phyloP scores from a whole-genome alignment of 176 grass and related monocot species.

The Bothriochloa decipiens region DNA sequence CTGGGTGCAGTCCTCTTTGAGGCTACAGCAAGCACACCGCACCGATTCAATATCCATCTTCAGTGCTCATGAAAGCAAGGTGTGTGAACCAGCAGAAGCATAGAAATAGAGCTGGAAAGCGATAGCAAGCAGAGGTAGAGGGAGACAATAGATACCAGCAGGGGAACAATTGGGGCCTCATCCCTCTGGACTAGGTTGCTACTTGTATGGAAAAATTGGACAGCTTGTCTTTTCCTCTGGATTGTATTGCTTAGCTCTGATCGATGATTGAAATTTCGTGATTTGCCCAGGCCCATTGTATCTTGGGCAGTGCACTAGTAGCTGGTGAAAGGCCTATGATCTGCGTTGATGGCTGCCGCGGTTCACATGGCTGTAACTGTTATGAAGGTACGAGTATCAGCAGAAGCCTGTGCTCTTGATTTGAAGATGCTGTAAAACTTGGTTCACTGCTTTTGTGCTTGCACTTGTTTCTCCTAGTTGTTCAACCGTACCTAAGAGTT shows the following conservation, averaged over 20 bases:
- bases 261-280: slow-evolving; percentile 43
- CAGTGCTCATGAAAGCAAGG: slow-evolving; percentile 21
- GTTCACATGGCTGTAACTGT: slow-evolving; percentile 46
- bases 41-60: slow-evolving; percentile 56
- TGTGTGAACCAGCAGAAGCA: neutral
- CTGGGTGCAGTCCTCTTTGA: slow-evolving; percentile 69
- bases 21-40: slow-evolving; percentile 57
- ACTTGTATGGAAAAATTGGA: slow-evolving; percentile 36
- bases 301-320: slow-evolving; percentile 48
- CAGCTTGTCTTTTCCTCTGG: slow-evolving; percentile 30
- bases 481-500: neutral
- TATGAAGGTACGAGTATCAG: slow-evolving; percentile 28
- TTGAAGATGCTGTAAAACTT: slow-evolving; percentile 43
- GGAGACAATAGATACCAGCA: slow-evolving; percentile 4
- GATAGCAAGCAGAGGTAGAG: slow-evolving; percentile 11
- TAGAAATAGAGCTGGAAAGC: slow-evolving; percentile 35
- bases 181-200: slow-evolving; percentile 32
- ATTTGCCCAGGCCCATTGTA: slow-evolving; percentile 47
- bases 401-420: slow-evolving; percentile 25
- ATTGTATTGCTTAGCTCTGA: slow-evolving; percentile 37
- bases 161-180: slow-evolving; percentile 25
- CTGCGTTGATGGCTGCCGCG: slow-evolving; percentile 23
- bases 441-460: neutral
- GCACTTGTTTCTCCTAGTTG: neutral
- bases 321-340: slow-evolving; percentile 35